These are phyloP conservation scores for Sorghum bicolor DNA, from an alignment of 176 grass and related monocot genomes.

Conservation along the genomic window Sorghum_bicolor_NCBIv3 NC_012871.2:15692001-15692500, in stretches of 20 bases:
- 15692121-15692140: slow-evolving; percentile 81
- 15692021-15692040: slow-evolving; percentile 92
- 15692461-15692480: background rate
- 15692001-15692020: slow-evolving; percentile 71
- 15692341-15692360: background rate
- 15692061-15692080: slow-evolving; percentile 65
- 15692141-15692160: slow-evolving; percentile 79
- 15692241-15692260: background rate
- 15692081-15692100: slow-evolving; percentile 89
- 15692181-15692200: slow-evolving; percentile 3
- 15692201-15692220: background rate
- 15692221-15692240: background rate
- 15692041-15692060: slow-evolving; percentile 76
- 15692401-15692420: slow-evolving; percentile 75
- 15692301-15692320: background rate
- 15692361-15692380: slow-evolving; percentile 59
- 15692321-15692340: background rate
- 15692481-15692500: background rate
- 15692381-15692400: slow-evolving; percentile 65
- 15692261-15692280: background rate
- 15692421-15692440: slow-evolving; percentile 47
- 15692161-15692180: slow-evolving; percentile 33
- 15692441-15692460: background rate
- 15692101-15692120: slow-evolving; percentile 95
- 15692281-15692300: background rate